Evolutionary conservation across 768 basidiomycete genomes (phyloP).

Genomic region (Mrakia hoshinonis): DNA sequence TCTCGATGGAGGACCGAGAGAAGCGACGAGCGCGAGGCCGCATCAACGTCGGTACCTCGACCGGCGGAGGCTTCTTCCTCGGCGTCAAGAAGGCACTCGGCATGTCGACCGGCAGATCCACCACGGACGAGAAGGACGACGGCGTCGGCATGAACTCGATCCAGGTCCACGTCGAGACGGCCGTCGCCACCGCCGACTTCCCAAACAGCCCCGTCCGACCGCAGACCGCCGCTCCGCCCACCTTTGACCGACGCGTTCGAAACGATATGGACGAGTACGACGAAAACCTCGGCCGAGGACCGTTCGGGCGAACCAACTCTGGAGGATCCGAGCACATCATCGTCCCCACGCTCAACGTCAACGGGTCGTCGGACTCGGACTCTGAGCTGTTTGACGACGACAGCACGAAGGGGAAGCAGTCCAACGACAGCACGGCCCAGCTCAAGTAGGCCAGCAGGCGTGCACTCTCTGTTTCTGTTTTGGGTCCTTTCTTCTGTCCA

Average conservation of each 20-base stretch:
- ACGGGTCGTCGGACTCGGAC: background rate
- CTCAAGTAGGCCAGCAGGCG: background rate
- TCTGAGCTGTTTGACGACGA: background rate
- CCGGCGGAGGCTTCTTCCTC: background rate
- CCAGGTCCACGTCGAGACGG: conserved; percentile 23
- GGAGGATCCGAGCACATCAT: background rate
- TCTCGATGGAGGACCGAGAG: conserved; percentile 17
- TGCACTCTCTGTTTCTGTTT: background rate
- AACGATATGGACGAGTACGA: background rate
- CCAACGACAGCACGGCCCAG: background rate
- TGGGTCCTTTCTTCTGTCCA: background rate
- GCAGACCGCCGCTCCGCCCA: background rate
- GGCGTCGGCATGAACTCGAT: conserved; percentile 15
- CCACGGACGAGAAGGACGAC: background rate
- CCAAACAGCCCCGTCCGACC: background rate
- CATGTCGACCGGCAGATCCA: background rate
- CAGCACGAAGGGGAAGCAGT: background rate
- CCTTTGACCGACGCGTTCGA: background rate
- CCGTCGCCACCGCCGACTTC: conserved; percentile 14
- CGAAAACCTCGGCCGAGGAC: background rate
- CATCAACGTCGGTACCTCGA: background rate
- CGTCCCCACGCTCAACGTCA: background rate
- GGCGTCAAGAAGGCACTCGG: background rate
- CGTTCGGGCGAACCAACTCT: background rate
- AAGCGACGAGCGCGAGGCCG: conserved; percentile 11